phyloP scores from a whole-genome alignment of 345 rosid species.

The Angophora floribunda region DNA sequence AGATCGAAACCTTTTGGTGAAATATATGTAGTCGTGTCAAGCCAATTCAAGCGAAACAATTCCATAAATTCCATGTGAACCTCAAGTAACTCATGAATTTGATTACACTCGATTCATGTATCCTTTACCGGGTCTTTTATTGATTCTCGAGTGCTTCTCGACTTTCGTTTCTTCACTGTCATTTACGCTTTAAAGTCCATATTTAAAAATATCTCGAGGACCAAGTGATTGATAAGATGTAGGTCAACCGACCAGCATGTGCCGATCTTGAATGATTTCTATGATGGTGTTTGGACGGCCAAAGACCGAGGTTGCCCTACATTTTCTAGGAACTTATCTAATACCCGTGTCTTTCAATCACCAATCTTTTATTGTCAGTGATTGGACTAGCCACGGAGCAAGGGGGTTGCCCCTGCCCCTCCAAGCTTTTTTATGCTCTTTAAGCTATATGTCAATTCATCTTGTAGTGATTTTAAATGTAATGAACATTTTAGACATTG shows the following conservation, averaged over 20 bases:
- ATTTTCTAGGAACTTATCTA: background rate
- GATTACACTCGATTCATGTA: too few relatives aligned
- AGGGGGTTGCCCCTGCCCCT: too few relatives aligned
- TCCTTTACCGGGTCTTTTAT: background rate
- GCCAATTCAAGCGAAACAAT: too few relatives aligned
- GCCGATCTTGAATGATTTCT: background rate
- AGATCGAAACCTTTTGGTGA: too few relatives aligned
- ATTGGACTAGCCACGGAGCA: too few relatives aligned
- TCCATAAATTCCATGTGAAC: background rate
- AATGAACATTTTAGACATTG: background rate
- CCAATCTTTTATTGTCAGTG: background rate
- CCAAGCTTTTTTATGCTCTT: too few relatives aligned
- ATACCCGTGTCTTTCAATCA: background rate
- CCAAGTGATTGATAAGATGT: background rate
- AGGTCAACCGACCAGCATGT: background rate
- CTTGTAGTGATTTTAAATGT: too few relatives aligned
- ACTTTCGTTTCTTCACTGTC: background rate
- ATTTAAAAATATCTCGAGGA: background rate
- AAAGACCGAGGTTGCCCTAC: background rate
- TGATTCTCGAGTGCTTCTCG: background rate
- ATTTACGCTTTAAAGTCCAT: background rate
- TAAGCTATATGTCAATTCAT: too few relatives aligned
- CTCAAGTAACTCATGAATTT: background rate
- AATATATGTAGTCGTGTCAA: too few relatives aligned
- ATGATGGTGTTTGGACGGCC: background rate